Evolutionary conservation across 148 eudicot species (phyloP), one percentile per base, ranked within the genome.

Genomic region (Chenopodium suecicum): DNA sequence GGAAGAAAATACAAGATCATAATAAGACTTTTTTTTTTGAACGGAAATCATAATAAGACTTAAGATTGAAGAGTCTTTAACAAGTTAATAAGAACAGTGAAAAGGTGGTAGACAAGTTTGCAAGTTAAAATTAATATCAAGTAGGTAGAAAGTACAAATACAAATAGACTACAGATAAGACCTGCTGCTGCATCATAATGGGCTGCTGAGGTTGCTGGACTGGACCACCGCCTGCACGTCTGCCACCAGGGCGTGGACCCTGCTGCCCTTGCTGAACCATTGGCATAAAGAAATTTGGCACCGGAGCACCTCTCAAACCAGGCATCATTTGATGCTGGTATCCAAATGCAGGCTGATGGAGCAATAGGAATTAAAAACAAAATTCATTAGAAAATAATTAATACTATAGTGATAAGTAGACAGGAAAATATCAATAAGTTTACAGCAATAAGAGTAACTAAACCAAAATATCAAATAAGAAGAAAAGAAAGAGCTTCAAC

Each of bases 291-390:
- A 90, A 91, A 81, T 89, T 94, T 25, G 97, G 97, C 84, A 90
- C 77, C 16, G 92, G 97, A 75, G 88, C 88, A 14, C 90, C 92
- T 86, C 95, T 93, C 83, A 91, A 81, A 74, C 94, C 94, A 10
- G 97, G 94, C 83, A 92, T 86, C 54, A 94, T 86, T 86, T 93
- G 97, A 78, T 89, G 94, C 77, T 90, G 97, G 79, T 94, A 94
- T 27, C 97, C 94, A 83, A 94, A 94, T 52, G 90, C 90, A 81
- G 93, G 91, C 97, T 92, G 88, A 25, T 44, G 76, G 63, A 29
- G 12, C 8, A 29, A 54, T 2, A 52, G 12, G 27, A 27, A 72
- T 52, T 4, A 78, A 56, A 9, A 13, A 44, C 6, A 41, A 23
- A 48, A 47, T 25, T 8, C 14, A 72, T n/a, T 71, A 71, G 75